A percentile compares a stretch with the other conserved stretches of the same genome.
Evolutionary conservation across 1,284 basidiomycete species (phyloP).

Genomic region (Rhodotorula glutinis): DNA sequence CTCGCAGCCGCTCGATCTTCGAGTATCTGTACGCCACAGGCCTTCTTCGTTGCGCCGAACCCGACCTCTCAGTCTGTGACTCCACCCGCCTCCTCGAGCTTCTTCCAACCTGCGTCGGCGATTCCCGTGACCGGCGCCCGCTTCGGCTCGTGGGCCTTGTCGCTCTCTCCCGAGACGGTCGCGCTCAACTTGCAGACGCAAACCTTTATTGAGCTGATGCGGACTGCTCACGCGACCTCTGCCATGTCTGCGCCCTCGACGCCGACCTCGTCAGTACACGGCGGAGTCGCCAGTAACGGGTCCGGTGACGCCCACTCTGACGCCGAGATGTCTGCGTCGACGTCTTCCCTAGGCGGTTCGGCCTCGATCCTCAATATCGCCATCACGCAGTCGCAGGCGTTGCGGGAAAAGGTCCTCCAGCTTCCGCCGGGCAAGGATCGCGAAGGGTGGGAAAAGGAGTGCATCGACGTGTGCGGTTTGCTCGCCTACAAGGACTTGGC

Average conservation of each 20-base stretch:
- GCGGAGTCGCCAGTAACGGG: constrained; percentile 16
- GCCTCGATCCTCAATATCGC: constrained; percentile 39
- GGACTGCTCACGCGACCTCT: constrained; percentile 61
- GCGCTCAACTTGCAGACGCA: constrained; percentile 76
- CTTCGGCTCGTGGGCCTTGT: constrained; percentile 38
- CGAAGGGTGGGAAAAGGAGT: constrained; percentile 62
- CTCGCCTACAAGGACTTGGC: constrained; percentile 73
- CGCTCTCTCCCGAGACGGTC: constrained; percentile 65
- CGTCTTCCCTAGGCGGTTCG: constrained; percentile 30
- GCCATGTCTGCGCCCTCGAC: constrained; percentile 33
- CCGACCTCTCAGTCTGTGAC: background rate
- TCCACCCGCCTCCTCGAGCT: background rate
- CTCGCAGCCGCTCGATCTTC: background rate
- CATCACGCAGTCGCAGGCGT: constrained; percentile 53
- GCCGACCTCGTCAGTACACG: constrained; percentile 23
- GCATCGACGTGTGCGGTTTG: constrained; percentile 67
- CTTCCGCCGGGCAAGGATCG: constrained; percentile 58
- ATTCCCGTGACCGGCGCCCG: constrained; percentile 22
- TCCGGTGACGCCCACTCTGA: constrained; percentile 16
- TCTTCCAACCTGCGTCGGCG: background rate
- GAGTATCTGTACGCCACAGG: constrained; percentile 7
- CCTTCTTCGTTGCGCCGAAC: constrained; percentile 29
- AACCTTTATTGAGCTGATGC: constrained; percentile 74
- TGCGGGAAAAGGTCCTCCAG: constrained; percentile 58
- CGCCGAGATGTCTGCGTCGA: constrained; percentile 35